These are phyloP conservation scores for Cladosporium sp. DNA, from an alignment of 2,329 filamentous ascomycete genomes.

Conservation along the genomic window DNA sequence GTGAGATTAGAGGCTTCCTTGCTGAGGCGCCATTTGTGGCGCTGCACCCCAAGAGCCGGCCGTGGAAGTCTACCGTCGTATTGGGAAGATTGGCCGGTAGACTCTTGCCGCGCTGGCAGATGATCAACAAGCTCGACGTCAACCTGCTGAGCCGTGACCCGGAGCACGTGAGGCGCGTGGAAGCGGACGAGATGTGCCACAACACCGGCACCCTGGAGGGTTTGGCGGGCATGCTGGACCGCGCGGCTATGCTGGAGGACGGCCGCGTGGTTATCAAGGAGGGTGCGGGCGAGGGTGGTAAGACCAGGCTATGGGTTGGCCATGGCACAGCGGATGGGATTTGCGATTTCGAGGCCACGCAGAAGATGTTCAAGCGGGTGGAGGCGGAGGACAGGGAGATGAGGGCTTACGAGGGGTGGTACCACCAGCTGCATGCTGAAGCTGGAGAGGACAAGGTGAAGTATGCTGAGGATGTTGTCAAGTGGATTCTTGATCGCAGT, in stretches of 20 bases:
- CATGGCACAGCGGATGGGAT: constrained; percentile 76
- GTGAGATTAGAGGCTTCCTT: constrained; percentile 69
- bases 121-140: constrained; percentile 65
- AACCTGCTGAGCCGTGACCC: constrained; percentile 68
- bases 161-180: constrained; percentile 60
- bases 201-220: constrained; percentile 85
- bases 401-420: constrained; percentile 73
- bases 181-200: constrained; percentile 71
- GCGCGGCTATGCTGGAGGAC: constrained; percentile 61
- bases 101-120: constrained; percentile 66
- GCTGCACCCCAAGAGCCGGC: constrained; percentile 65
- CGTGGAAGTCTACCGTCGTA: constrained; percentile 62
- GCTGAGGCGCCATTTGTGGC: constrained; percentile 78
- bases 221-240: constrained; percentile 73
- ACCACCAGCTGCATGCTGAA: constrained; percentile 62
- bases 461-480: constrained; percentile 35
- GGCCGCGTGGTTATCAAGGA: constrained; percentile 53
- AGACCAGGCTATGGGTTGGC: constrained; percentile 67
- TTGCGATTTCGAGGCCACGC: constrained; percentile 65
- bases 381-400: constrained; percentile 67
- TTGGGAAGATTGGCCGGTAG: constrained; percentile 67
- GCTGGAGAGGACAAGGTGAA: constrained; percentile 37
- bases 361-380: constrained; percentile 61
- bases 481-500: constrained; percentile 32
- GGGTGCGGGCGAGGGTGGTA: constrained; percentile 50